Conservation (phyloP, 2,329 filamentous ascomycete genomes). For the Colletotrichum eleusines region DNA sequence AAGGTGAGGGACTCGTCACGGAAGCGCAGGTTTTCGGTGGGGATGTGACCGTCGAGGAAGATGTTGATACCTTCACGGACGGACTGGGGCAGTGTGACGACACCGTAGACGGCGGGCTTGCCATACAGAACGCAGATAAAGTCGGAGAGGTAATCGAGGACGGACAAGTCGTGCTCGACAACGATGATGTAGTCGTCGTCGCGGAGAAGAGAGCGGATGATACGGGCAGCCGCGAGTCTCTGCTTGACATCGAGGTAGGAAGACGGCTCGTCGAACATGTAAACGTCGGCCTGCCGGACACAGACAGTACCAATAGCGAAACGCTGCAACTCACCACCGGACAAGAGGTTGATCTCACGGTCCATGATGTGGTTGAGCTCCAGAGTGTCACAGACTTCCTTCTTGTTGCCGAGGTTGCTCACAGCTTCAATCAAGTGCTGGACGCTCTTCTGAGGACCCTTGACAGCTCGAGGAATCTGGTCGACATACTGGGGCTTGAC, state of each 20-base stretch:
- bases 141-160: conserved; percentile 98
- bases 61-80: conserved; percentile 99
- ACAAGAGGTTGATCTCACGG: conserved; percentile 89
- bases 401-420: conserved; percentile 80
- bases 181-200: conserved; percentile 97
- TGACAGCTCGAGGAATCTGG: conserved; percentile 94
- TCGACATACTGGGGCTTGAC: conserved; percentile 99
- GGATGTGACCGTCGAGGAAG: conserved; percentile 97
- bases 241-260: conserved; percentile 99
- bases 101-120: conserved; percentile 94
- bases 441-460: conserved; percentile 83
- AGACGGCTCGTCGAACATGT: conserved; percentile 99
- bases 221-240: conserved; percentile 89
- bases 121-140: conserved; percentile 98
- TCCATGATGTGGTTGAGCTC: conserved; percentile 92
- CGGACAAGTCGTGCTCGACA: conserved; percentile 98
- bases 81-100: conserved; percentile 94
- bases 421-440: conserved; percentile 82
- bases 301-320: conserved; percentile 97
- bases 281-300: conserved; percentile 95
- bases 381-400: conserved; percentile 85
- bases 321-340: conserved; percentile 97
- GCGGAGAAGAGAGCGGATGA: conserved; percentile 90
- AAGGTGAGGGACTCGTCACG: conserved; percentile 97
- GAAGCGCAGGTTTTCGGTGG: conserved; percentile 98